These are phyloP conservation scores for Trametes coccinea DNA, from an alignment of 768 basidiomycete genomes.

Conservation along the genomic window DNA sequence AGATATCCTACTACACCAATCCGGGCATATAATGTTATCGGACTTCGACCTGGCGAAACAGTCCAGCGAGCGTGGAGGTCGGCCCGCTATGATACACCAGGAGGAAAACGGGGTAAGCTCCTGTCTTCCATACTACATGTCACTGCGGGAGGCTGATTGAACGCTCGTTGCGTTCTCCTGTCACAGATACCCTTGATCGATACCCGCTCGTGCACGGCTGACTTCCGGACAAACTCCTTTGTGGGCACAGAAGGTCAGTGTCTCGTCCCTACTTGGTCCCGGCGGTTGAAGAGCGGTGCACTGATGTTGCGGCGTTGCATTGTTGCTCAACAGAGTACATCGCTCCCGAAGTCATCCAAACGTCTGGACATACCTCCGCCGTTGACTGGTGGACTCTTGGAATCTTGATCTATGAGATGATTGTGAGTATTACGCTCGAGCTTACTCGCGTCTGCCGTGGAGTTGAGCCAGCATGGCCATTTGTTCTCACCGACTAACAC, in stretches of 20 bases:
- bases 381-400: conserved; percentile 99
- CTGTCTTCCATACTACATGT: conserved; percentile 19
- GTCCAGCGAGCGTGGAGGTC: conserved; percentile 79
- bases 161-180: background rate
- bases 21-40: conserved; percentile 98
- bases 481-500: conserved; percentile 15
- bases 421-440: conserved; percentile 57
- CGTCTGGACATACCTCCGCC: conserved; percentile 94
- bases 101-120: conserved; percentile 84
- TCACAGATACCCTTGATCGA: conserved; percentile 87
- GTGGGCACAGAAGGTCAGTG: conserved; percentile 93
- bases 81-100: conserved; percentile 84
- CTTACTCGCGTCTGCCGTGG: conserved; percentile 9
- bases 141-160: conserved; percentile 17
- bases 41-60: conserved; percentile 99
- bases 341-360: conserved; percentile 97
- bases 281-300: conserved; percentile 14
- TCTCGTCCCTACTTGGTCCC: conserved; percentile 3
- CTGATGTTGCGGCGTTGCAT: conserved; percentile 24
- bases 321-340: conserved; percentile 80
- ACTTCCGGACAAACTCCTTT: conserved; percentile 98
- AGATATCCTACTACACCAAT: conserved; percentile 98
- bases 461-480: background rate
- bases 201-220: conserved; percentile 95
- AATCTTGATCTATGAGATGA: conserved; percentile 98